Evolutionary conservation across 345 rosid genomes (phyloP), one percentile per base, ranked within the genome.

Genomic region (Brassica incana): DNA sequence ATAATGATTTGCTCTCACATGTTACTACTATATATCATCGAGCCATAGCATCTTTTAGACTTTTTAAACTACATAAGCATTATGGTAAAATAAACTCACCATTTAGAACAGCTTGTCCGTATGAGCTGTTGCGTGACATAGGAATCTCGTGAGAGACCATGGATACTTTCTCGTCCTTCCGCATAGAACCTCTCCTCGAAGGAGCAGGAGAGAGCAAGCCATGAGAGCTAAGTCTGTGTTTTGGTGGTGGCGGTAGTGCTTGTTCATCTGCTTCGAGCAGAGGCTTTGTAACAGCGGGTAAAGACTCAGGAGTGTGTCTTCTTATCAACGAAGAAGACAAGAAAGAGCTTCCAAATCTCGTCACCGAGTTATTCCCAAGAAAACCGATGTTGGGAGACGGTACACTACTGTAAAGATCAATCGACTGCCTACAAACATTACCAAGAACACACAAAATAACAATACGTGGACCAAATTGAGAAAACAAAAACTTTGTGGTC

Each of bases 391-490:
- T 86, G 1, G 97, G 99, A 48, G 99, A 95, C 6, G 91, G 95
- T 59, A 95, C 96, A 73, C 97, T 95, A 70, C 93, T 88, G 63
- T 93, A 93, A 12, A 95, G 83, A 78, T 95, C 98, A 59, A 95
- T 95, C 7, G 99, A 95, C 72, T 93, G 96, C 89, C 98, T 95
- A 86, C 66, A 62, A 85, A 85, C 12, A 75, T 77, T 14, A 63
- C 75, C 77, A 60, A 20, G 72, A 77, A 81, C 64, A 29, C 1
- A 3, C 15, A 58, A 64, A 10, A 40, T 20, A 61, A 40, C 36
- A 40, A 2, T 20, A 67, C 16, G 29, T 29, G 74, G 74, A 32
- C 48, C 16, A 54, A 54, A 5, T 32, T 56, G 75, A 33, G 65
- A 12, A 36, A 20, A 72, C 54, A 59, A 58, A 52, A 72, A 72